Base-by-base conservation (phyloP, 2,329 filamentous ascomycete species). In the Colletotrichum sp. region DNA sequence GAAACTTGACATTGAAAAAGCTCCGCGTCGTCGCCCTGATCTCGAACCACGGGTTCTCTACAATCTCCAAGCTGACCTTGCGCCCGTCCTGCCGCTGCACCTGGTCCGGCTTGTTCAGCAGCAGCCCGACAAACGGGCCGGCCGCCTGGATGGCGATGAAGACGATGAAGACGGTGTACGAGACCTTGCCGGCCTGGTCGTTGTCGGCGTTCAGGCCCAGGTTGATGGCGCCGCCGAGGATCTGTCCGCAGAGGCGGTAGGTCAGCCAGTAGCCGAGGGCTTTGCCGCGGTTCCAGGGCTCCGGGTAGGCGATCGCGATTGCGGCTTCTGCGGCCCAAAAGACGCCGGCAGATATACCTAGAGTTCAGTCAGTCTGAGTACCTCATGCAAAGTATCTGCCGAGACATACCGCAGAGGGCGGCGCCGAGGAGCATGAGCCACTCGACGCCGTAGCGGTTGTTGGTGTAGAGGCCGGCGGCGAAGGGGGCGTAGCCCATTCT, bases 311-410 rank as follows among this genome's bases (percentile, higher is more conserved):
- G 24, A 95, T 90, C 0, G 93, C 93, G 72, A 95, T 94, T 1
- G 94, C 93, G 1, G 92, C 92, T 83, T 95, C 94, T 0, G 93
- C 91, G 87, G 92, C 92, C 94, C 94, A 95, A 83, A 95, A 95
- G 0, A 95, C 87, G 0, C 94, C 94, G 0, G 94, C 93, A 0
- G 91, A 93, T 36, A 95, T 88, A 22, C 36, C 36, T 39, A 1
- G 36, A 39, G 16, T 5, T 39, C 36, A 18, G 36, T 39, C 8
- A 39, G 36, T 39, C 15, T 39, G 4, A 9, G 15, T 18, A 5
- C 36, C 36, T 39, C 15, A 18, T 4, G 7, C 8, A 39, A 18
- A 39, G 36, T 39, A 39, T 9, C 36, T 39, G 36, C 36, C 15
- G 5, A 39, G 16, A 36, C 39, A 95, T 88, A 22, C 93, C 93